These are phyloP conservation scores for Lomentospora prolificans DNA, from an alignment of 2,329 filamentous ascomycete species.

Conservation along the genomic window DNA sequence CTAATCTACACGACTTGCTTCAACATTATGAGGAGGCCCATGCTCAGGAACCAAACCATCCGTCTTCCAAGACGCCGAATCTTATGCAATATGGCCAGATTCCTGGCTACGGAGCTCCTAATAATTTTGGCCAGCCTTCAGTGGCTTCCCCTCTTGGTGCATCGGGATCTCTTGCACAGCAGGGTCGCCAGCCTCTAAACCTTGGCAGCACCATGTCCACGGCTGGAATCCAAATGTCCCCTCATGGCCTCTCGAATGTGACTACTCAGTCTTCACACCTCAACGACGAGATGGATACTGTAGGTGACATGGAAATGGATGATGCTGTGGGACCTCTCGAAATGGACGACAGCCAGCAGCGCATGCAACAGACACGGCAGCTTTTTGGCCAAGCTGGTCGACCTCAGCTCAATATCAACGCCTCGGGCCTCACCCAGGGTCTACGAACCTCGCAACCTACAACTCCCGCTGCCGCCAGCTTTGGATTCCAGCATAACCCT, in stretches of 20 bases:
- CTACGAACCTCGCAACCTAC: conserved; percentile 78
- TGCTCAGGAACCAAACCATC: conserved; percentile 50
- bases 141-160: background rate
- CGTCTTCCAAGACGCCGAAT: conserved; percentile 26
- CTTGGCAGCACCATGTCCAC: conserved; percentile 5
- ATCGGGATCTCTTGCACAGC: conserved; percentile 9
- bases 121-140: conserved; percentile 3
- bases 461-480: conserved; percentile 68
- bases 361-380: conserved; percentile 60
- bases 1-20: conserved; percentile 86
- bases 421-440: conserved; percentile 65
- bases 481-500: conserved; percentile 82
- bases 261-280: conserved; percentile 14
- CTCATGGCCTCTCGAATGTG: conserved; percentile 29
- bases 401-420: conserved; percentile 72
- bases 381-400: conserved; percentile 54
- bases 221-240: conserved; percentile 13
- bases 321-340: conserved; percentile 62
- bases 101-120: conserved; percentile 2
- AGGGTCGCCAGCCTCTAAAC: conserved; percentile 11
- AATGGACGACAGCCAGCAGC: conserved; percentile 45
- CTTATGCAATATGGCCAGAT: conserved; percentile 30
- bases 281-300: conserved; percentile 64
- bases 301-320: conserved; percentile 96
- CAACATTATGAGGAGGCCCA: conserved; percentile 97